These are phyloP conservation scores for Zygosaccharomyces pseudobailii DNA, from an alignment of 1,139 yeast species.

Conservation along the genomic window DNA sequence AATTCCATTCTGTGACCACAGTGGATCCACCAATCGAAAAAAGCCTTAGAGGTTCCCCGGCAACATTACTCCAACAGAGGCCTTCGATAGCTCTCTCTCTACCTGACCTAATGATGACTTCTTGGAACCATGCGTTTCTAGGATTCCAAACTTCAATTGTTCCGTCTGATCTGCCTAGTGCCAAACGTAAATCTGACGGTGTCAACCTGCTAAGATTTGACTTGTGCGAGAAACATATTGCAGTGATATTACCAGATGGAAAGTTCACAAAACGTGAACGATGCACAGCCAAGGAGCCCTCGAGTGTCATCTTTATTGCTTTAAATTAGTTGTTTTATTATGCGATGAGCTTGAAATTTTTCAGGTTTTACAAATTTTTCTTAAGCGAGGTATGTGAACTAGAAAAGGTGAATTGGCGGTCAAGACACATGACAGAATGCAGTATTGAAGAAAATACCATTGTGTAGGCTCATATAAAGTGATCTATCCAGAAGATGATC, in stretches of 20 bases:
- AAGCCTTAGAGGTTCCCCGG: slow-evolving; percentile 55
- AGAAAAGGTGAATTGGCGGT: not conserved
- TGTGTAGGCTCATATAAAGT: not conserved
- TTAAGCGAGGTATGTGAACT: not conserved
- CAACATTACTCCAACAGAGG: slow-evolving; percentile 62
- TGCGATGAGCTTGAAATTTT: slow-evolving; percentile 16
- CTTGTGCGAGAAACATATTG: slow-evolving; percentile 73
- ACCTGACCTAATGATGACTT: slow-evolving; percentile 71
- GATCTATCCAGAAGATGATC: too few relatives aligned
- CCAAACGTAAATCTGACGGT: slow-evolving; percentile 66
- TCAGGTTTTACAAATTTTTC: slow-evolving; percentile 7
- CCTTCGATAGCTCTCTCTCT: slow-evolving; percentile 85
- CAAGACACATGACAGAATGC: not conserved
- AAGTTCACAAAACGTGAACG: slow-evolving; percentile 91
- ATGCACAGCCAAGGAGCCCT: slow-evolving; percentile 44
- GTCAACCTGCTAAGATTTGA: slow-evolving; percentile 45
- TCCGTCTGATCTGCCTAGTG: slow-evolving; percentile 92
- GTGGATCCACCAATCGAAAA: slow-evolving; percentile 96
- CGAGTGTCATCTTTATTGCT: slow-evolving; percentile 6
- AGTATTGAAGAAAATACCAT: not conserved
- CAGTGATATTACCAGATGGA: slow-evolving; percentile 79
- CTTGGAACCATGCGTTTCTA: slow-evolving; percentile 51
- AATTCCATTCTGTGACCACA: slow-evolving; percentile 87
- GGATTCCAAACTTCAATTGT: slow-evolving; percentile 98
- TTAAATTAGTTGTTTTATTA: slow-evolving; percentile 1